phyloP scores from a whole-genome alignment of 768 basidiomycete species.

The Amanita brunnescens region DNA sequence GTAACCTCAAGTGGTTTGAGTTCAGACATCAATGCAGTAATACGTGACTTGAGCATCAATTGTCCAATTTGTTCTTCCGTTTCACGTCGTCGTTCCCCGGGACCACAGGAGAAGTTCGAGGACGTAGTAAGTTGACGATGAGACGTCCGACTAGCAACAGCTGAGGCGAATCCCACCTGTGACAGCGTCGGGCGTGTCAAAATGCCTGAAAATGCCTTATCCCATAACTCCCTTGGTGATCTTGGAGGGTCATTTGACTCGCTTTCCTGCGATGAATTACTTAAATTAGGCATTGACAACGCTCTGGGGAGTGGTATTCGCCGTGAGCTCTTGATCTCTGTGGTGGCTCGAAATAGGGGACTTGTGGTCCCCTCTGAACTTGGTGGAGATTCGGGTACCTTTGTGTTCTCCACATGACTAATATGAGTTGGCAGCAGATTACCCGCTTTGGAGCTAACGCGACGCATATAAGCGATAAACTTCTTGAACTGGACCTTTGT shows the following conservation, averaged over 20 bases:
- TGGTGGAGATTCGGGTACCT: neutral
- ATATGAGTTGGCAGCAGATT: constrained; percentile 3
- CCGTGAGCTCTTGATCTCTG: neutral
- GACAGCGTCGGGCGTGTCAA: constrained; percentile 4
- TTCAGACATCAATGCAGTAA: constrained; percentile 46
- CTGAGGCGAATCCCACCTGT: constrained; percentile 3
- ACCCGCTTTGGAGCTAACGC: neutral
- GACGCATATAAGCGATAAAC: neutral
- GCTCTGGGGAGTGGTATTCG: neutral
- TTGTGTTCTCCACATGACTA: neutral
- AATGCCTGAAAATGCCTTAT: constrained; percentile 4
- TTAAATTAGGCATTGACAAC: constrained; percentile 10
- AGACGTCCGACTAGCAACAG: constrained; percentile 15
- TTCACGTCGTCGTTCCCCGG: constrained; percentile 19
- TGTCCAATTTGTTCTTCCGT: constrained; percentile 23
- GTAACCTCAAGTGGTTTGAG: constrained; percentile 44
- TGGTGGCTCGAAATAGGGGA: constrained; percentile 1
- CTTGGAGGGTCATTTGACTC: constrained; percentile 3
- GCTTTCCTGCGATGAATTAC: neutral
- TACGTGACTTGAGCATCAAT: constrained; percentile 39
- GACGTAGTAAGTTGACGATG: constrained; percentile 28
- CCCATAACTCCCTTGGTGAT: constrained; percentile 11
- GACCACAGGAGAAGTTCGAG: constrained; percentile 15
- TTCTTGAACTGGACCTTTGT: neutral
- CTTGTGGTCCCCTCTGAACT: neutral